Conservation (phyloP, 257 asterid species). For the Misopates orontium region DNA sequence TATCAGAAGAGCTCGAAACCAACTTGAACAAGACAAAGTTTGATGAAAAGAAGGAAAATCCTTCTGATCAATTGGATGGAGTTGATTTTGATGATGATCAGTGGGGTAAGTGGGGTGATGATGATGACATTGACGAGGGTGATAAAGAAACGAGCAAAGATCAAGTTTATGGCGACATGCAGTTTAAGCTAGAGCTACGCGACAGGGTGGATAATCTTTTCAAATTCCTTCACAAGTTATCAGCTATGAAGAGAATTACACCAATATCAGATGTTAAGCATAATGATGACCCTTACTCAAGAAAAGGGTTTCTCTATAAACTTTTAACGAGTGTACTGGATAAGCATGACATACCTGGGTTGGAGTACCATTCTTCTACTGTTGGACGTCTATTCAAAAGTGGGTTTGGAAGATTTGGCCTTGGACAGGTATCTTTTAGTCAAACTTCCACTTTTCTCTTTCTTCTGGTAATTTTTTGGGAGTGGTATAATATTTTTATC, state of each 20-base stretch:
- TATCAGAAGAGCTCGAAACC: conserved; percentile 61
- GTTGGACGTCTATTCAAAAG: conserved; percentile 97
- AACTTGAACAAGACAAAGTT: conserved; percentile 45
- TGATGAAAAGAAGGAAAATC: conserved; percentile 46
- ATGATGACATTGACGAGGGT: conserved; percentile 42
- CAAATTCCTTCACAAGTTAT: conserved; percentile 82
- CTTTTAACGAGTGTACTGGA: conserved; percentile 60
- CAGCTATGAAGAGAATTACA: conserved; percentile 55
- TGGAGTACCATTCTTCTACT: conserved; percentile 92
- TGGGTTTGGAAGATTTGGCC: conserved; percentile 97
- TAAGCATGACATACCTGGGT: conserved; percentile 76
- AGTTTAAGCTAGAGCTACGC: conserved; percentile 81
- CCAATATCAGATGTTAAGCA: conserved; percentile 50
- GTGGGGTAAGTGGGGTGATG: conserved; percentile 93
- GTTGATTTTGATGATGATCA: conserved; percentile 78
- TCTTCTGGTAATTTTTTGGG: conserved; percentile 13
- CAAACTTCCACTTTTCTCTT: conserved; percentile 3
- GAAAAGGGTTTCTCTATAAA: conserved; percentile 72
- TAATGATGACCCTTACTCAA: conserved; percentile 65
- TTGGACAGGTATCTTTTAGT: conserved; percentile 70
- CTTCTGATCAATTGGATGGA: conserved; percentile 38
- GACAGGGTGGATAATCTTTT: conserved; percentile 89
- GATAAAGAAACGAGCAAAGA: conserved; percentile 56
- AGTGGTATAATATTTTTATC: conserved; percentile 16
- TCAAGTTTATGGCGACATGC: conserved; percentile 70